These are phyloP conservation scores for Candida sanyaensis DNA, from an alignment of 1,139 yeast species.

Conservation along the genomic window DNA sequence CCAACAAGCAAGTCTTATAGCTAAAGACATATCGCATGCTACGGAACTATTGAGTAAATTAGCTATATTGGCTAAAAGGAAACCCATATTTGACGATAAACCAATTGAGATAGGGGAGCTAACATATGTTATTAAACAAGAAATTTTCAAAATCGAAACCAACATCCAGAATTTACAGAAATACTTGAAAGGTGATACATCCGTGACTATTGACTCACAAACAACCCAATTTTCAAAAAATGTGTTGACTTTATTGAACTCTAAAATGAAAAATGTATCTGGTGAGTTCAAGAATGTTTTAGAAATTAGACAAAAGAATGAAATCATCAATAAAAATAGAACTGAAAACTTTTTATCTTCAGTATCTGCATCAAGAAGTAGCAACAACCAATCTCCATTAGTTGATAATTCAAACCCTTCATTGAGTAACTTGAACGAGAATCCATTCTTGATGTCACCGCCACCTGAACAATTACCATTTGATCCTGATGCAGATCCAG, in stretches of 20 bases:
- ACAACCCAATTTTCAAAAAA: constrained; percentile 75
- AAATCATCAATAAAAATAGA: constrained; percentile 76
- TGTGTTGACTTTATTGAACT: constrained; percentile 82
- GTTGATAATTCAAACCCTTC: constrained; percentile 9
- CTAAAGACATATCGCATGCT: constrained; percentile 85
- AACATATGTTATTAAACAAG: constrained; percentile 91
- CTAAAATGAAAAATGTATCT: constrained; percentile 87
- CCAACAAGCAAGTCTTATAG: constrained; percentile 77
- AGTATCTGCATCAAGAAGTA: constrained; percentile 32
- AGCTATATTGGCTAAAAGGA: constrained; percentile 82
- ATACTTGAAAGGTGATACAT: constrained; percentile 49
- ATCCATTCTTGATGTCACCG: constrained; percentile 37
- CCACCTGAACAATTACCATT: constrained; percentile 10
- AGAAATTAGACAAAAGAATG: constrained; percentile 84
- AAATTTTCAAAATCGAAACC: constrained; percentile 83
- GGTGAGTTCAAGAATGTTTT: constrained; percentile 89
- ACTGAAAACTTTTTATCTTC: constrained; percentile 79
- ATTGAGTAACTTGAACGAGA: constrained; percentile 31
- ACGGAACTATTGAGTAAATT: constrained; percentile 80
- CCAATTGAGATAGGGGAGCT: constrained; percentile 93
- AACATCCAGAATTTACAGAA: constrained; percentile 67
- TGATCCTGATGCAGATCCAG: constrained; percentile 29
- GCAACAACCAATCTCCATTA: constrained; percentile 29
- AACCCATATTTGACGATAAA: constrained; percentile 92
- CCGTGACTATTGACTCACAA: constrained; percentile 56